These are phyloP conservation scores for Lepidium africanum DNA, from an alignment of 345 rosid species.

Conservation along the genomic window DNA sequence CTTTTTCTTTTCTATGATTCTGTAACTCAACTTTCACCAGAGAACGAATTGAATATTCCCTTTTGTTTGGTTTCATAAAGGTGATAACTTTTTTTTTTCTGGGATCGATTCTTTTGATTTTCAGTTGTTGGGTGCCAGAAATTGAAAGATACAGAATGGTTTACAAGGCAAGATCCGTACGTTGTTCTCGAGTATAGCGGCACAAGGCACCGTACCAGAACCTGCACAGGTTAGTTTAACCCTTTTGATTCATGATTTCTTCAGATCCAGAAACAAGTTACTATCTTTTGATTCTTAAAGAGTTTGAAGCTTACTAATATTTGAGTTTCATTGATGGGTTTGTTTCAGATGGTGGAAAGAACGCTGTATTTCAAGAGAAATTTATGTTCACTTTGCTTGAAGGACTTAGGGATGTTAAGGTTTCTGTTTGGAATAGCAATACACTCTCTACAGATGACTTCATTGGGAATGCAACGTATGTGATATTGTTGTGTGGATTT, in stretches of 20 bases:
- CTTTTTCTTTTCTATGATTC: neutral
- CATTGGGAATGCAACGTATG: slow-evolving; percentile 86
- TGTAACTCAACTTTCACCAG: neutral
- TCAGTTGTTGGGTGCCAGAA: slow-evolving; percentile 57
- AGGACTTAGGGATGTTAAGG: slow-evolving; percentile 63
- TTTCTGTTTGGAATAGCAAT: slow-evolving; percentile 78
- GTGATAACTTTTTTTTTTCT: neutral
- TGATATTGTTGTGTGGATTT: neutral
- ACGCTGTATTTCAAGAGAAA: slow-evolving; percentile 86
- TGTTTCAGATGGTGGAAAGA: slow-evolving; percentile 69
- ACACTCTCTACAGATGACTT: slow-evolving; percentile 56
- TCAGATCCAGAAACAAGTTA: slow-evolving; percentile 1
- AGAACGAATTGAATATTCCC: neutral
- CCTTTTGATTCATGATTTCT: neutral
- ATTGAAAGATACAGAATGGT: slow-evolving; percentile 71
- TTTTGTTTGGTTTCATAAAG: neutral
- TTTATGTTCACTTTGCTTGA: slow-evolving; percentile 65
- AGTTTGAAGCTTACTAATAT: neutral
- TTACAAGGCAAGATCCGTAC: slow-evolving; percentile 66
- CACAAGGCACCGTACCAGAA: slow-evolving; percentile 45
- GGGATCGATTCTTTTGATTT: neutral
- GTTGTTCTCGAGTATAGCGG: slow-evolving; percentile 52
- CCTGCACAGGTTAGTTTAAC: slow-evolving; percentile 48
- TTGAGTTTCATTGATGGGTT: neutral
- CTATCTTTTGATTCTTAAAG: neutral